phyloP scores from a whole-genome alignment of 2,329 filamentous ascomycete species.

The Aureobasidium sp. region DNA sequence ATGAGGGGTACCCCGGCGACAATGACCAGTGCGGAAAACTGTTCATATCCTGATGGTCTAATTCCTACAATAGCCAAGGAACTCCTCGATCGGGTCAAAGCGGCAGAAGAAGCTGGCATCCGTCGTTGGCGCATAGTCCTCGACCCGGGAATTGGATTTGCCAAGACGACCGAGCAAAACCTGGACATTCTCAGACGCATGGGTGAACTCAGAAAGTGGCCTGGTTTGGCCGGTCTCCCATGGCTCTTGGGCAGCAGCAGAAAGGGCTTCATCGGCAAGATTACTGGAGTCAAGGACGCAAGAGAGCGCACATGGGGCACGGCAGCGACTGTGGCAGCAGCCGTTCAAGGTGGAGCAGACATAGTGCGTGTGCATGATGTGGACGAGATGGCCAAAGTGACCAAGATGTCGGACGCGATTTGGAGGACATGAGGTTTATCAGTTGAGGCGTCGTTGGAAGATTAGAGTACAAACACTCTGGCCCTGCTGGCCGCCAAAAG shows the following conservation, averaged over 20 bases:
- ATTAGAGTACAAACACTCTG: conserved; percentile 84
- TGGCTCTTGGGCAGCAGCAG: conserved; percentile 87
- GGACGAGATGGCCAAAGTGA: conserved; percentile 73
- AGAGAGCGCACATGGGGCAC: conserved; percentile 74
- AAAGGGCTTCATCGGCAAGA: conserved; percentile 77
- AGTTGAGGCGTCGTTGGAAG: conserved; percentile 45
- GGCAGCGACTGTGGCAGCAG: conserved; percentile 76
- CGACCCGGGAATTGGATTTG: conserved; percentile 90
- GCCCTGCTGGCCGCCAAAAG: conserved; percentile 80
- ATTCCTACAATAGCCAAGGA: conserved; percentile 58
- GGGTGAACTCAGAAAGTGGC: conserved; percentile 55
- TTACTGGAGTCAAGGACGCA: conserved; percentile 67
- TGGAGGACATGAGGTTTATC: conserved; percentile 45
- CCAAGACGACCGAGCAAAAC: conserved; percentile 76
- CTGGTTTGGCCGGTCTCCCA: conserved; percentile 60
- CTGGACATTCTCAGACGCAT: conserved; percentile 67
- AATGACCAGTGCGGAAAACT: conserved; percentile 57
- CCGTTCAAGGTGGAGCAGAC: conserved; percentile 80
- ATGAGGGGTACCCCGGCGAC: conserved; percentile 82
- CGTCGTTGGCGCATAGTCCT: conserved; percentile 90
- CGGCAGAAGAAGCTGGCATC: conserved; percentile 74
- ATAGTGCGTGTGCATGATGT: conserved; percentile 91
- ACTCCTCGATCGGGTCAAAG: conserved; percentile 59
- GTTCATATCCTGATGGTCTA: conserved; percentile 58
- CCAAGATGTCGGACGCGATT: conserved; percentile 86